Base-by-base conservation (phyloP, 2,329 filamentous ascomycete genomes). In the Geosmithia morbida region DNA sequence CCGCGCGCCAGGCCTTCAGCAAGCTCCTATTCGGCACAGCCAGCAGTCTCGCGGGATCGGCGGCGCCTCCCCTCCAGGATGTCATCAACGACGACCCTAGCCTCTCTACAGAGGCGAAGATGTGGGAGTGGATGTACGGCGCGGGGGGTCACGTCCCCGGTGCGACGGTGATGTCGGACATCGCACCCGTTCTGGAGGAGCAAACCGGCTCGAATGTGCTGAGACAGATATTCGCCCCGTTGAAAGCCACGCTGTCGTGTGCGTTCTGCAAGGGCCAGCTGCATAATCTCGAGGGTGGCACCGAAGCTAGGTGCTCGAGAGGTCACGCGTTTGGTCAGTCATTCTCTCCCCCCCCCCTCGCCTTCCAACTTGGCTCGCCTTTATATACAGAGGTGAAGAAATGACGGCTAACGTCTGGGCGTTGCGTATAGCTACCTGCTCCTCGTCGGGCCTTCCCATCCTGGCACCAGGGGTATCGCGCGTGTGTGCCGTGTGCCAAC, bases 71-170 rank as follows among this genome's bases (percentile, higher is more conserved):
- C 11, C 11, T 6, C 11, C 29, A 16, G 17, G n/a, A 44, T 22
- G 18, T 11, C 10, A 11, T 11, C 5, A 44, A n/a, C 26, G 33
- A 40, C 5, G 44, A 47, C 17, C 11, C 7, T 11, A 26, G 52
- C 2, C 58, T 74, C 18, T 72, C 71, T n/a, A 75, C 74, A 2
- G 76, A 80, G 56, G 75, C 68, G 0, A 61, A 62, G 39, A 63
- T 73, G 43, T 79, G 75, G 68, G 71, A 78, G 51, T 76, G 71
- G 67, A 74, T 79, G 69, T 79, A 79, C 53, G 74, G 72, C 17
- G 61, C 61, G n/a, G 72, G 71, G 0, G 61, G 65, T 0, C 61
- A 66, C 2, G 68, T 76, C 2, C 62, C 66, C 0, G 71, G 69
- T 3, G 61, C 68, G 19, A 60, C 61, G 16, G 49, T 54, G 20